Evolutionary conservation across 2,329 filamentous ascomycete species (phyloP).

Genomic region (Drechslerella coelobrocha): DNA sequence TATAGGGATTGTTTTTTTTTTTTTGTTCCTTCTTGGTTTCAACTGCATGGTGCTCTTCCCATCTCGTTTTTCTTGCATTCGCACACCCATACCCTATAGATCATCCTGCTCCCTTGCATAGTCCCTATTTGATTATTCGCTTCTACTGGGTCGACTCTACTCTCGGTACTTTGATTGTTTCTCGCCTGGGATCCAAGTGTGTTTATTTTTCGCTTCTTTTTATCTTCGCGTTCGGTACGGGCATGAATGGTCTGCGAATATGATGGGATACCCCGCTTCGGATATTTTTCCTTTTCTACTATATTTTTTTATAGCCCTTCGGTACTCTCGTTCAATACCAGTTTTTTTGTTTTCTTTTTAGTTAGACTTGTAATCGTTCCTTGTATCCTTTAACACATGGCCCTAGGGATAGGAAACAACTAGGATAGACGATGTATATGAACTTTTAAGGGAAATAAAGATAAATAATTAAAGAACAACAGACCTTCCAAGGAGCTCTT

Average conservation of each 20-base stretch:
- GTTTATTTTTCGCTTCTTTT: conserved; percentile 11
- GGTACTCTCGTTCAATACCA: conserved; percentile 23
- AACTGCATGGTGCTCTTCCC: conserved; percentile 13
- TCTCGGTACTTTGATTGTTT: conserved; percentile 12
- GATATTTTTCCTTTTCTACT: background rate
- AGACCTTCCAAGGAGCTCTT: no score
- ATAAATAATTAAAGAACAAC: no score
- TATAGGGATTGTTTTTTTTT: conserved; percentile 30
- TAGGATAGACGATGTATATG: no score
- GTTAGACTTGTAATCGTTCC: background rate
- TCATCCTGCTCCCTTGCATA: conserved; percentile 17
- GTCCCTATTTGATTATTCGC: background rate
- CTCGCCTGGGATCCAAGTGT: background rate
- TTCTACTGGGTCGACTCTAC: conserved; percentile 13
- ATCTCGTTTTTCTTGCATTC: conserved; percentile 6
- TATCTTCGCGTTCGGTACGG: conserved; percentile 14
- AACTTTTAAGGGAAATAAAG: no score
- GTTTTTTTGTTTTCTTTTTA: conserved; percentile 13
- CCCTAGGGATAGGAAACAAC: no score
- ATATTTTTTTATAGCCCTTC: conserved; percentile 6
- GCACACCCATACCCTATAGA: conserved; percentile 50
- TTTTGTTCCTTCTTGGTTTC: conserved; percentile 17
- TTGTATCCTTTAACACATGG: no score
- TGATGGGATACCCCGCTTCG: conserved; percentile 27
- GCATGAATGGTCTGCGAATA: conserved; percentile 3